phyloP scores from a whole-genome alignment of 2,329 filamentous ascomycete genomes.

The Diplodia scrobiculata region DNA sequence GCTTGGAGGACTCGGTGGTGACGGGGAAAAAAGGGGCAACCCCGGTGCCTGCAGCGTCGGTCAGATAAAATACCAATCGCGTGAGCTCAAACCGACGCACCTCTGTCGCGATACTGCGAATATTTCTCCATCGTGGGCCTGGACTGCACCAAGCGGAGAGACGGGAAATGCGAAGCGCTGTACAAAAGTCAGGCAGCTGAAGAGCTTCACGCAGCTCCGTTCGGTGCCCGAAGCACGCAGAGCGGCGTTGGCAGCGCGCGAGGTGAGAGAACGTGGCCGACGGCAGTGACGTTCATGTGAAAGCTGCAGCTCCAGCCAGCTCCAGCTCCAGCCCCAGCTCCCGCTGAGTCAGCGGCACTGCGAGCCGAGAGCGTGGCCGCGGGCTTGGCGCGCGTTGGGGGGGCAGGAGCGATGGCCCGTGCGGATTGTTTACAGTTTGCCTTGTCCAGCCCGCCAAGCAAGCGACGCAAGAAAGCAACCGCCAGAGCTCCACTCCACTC shows the following conservation, averaged over 20 bases:
- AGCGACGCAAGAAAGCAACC: not conserved
- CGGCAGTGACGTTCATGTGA: slow-evolving; percentile 24
- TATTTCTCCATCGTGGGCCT: slow-evolving; percentile 80
- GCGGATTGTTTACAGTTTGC: slow-evolving; percentile 10
- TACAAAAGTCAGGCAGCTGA: not conserved
- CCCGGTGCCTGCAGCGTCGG: slow-evolving; percentile 70
- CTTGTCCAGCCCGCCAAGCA: not conserved
- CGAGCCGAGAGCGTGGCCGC: not conserved
- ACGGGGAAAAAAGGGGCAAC: slow-evolving; percentile 94
- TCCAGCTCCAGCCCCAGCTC: not conserved
- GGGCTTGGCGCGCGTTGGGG: not conserved
- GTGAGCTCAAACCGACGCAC: slow-evolving; percentile 50
- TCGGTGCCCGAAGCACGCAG: slow-evolving; percentile 20
- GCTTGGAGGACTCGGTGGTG: slow-evolving; percentile 63
- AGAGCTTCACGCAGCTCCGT: slow-evolving; percentile 26
- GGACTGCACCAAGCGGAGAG: not conserved
- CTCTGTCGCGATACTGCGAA: slow-evolving; percentile 88
- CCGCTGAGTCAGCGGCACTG: not conserved
- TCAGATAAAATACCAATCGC: slow-evolving; percentile 4
- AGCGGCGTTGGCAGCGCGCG: slow-evolving; percentile 19
- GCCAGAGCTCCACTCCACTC: slow-evolving; percentile 1
- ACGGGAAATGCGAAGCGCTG: not conserved
- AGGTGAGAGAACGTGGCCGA: not conserved
- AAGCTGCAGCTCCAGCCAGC: not conserved
- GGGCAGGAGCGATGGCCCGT: not conserved